phyloP scores from a whole-genome alignment of 2,329 filamentous ascomycete genomes.

The Coniochaeta sp. region DNA sequence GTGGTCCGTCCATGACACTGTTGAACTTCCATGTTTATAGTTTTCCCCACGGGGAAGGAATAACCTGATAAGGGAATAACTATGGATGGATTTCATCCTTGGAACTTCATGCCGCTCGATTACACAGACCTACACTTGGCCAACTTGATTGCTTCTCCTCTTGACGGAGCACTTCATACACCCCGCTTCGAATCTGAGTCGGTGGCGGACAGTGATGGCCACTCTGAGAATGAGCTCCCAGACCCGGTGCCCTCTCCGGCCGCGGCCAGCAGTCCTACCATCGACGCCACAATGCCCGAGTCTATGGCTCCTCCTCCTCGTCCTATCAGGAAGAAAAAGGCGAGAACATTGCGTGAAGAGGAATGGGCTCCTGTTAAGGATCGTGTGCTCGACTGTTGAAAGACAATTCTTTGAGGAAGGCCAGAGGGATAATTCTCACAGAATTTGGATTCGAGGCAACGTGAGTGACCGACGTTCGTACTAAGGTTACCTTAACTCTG shows the following conservation, averaged over 20 bases:
- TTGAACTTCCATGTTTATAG: too few species aligned
- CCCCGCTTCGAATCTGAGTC: background rate
- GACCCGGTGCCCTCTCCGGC: background rate
- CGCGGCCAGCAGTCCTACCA: background rate
- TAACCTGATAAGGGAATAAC: background rate
- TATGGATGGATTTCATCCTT: background rate
- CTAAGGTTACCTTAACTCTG: background rate
- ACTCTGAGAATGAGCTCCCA: background rate
- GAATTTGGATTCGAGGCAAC: background rate
- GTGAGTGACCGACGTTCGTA: background rate
- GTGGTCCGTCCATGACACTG: background rate
- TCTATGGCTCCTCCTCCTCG: background rate
- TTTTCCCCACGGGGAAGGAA: too few species aligned
- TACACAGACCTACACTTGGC: background rate
- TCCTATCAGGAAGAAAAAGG: background rate
- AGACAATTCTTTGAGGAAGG: background rate
- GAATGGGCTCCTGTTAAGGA: background rate
- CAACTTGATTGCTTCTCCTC: background rate
- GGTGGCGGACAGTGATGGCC: background rate
- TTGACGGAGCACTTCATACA: background rate
- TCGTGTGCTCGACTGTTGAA: background rate
- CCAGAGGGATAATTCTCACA: background rate
- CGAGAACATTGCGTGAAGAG: background rate
- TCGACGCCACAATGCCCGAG: background rate
- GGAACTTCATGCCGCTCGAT: background rate